Conservation (phyloP, 495 filamentous ascomycete species). For the Pseudomonodictys pantanalensis region DNA sequence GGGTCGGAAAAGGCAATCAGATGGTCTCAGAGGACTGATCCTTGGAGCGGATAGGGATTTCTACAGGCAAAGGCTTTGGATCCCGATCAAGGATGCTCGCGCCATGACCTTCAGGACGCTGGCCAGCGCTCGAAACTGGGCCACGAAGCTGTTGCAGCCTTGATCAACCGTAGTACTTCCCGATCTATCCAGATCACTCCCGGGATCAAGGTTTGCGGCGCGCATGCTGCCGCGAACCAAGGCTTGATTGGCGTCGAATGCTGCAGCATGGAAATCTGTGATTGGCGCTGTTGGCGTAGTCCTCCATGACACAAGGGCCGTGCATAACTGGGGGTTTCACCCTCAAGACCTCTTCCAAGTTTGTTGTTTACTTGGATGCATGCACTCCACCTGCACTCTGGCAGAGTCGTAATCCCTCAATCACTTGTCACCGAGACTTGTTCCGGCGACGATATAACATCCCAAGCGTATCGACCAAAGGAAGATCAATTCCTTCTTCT, state of each 20-base stretch:
- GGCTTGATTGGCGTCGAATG: conserved; percentile 13
- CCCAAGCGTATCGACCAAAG: background rate
- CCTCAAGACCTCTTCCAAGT: conserved; percentile 26
- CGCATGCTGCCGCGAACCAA: conserved; percentile 7
- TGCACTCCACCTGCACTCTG: conserved; percentile 11
- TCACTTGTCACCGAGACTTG: background rate
- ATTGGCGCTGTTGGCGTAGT: conserved; percentile 9
- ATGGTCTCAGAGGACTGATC: no score
- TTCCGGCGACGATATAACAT: background rate
- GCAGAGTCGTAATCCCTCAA: conserved; percentile 14
- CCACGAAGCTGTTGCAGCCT: background rate
- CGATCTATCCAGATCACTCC: conserved; percentile 15
- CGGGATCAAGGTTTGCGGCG: conserved; percentile 3
- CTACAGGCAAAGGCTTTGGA: background rate
- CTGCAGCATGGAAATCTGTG: background rate
- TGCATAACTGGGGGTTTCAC: conserved; percentile 18
- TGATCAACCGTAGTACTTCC: conserved; percentile 17
- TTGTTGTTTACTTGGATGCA: conserved; percentile 25
- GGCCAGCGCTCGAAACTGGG: background rate
- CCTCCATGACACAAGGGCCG: conserved; percentile 9
- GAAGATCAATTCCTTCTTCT: background rate
- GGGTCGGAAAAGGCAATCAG: no score
- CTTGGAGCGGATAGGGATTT: background rate
- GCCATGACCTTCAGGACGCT: background rate
- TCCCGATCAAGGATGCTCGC: background rate